phyloP scores from a whole-genome alignment of 495 filamentous ascomycete genomes.

The Rhypophila decipiens region DNA sequence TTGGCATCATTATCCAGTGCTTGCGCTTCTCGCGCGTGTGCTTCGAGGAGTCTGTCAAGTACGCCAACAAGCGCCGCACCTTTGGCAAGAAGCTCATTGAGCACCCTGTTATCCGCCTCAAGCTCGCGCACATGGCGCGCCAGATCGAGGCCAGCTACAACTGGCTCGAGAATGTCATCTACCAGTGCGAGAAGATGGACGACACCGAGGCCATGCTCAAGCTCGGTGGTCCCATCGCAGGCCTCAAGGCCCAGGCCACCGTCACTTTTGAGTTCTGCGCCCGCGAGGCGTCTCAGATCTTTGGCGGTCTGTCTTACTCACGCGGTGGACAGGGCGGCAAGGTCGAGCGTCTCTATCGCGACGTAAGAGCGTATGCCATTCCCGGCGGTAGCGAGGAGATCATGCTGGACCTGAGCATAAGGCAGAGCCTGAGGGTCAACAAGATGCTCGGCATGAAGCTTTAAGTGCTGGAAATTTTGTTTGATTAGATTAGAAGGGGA shows the following conservation, averaged over 20 bases:
- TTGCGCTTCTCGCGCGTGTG: slow-evolving; percentile 93
- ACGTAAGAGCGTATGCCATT: slow-evolving; percentile 97
- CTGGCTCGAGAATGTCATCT: slow-evolving; percentile 96
- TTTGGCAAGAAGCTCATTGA: slow-evolving; percentile 95
- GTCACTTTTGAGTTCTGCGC: slow-evolving; percentile 96
- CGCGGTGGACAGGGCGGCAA: slow-evolving; percentile 93
- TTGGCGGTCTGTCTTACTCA: slow-evolving; percentile 88
- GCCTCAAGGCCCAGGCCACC: slow-evolving; percentile 88
- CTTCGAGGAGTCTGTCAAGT: slow-evolving; percentile 93
- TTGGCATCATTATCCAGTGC: slow-evolving; percentile 97
- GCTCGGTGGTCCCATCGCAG: slow-evolving; percentile 89
- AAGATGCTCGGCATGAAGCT: slow-evolving; percentile 95
- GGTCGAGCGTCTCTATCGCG: slow-evolving; percentile 89
- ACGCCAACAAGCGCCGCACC: slow-evolving; percentile 90
- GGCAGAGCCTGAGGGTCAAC: slow-evolving; percentile 84
- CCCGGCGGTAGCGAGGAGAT: slow-evolving; percentile 97
- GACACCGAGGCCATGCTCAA: slow-evolving; percentile 95
- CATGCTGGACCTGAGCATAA: slow-evolving; percentile 94
- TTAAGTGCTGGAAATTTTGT: no score
- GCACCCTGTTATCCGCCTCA: slow-evolving; percentile 95
- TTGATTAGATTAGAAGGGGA: no score
- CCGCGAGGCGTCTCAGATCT: slow-evolving; percentile 93
- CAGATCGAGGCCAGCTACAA: slow-evolving; percentile 95
- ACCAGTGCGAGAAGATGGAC: slow-evolving; percentile 86
- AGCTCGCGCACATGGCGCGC: slow-evolving; percentile 94